Conservation (phyloP, 208 protist genomes). For the Tetramitus jugosus region DNA sequence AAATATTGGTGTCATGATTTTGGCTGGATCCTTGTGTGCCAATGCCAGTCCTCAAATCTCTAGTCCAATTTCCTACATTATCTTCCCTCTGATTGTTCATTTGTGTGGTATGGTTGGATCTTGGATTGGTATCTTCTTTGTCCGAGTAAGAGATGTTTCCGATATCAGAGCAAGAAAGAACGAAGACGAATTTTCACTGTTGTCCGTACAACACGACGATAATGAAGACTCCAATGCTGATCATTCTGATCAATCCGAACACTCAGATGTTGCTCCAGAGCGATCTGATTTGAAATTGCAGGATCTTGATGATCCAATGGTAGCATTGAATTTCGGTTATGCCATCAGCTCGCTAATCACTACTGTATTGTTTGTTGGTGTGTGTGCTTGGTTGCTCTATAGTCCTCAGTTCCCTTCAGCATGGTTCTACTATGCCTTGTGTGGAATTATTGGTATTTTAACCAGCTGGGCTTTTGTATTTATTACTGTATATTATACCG, state of each 20-base stretch:
- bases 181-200: neutral
- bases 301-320: constrained; percentile 16
- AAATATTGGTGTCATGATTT: constrained; percentile 35
- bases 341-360: constrained; percentile 25
- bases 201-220: neutral
- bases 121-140: constrained; percentile 47
- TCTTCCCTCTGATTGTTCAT: constrained; percentile 61
- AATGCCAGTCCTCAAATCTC: constrained; percentile 20
- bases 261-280: neutral
- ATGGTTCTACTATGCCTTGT: constrained; percentile 40
- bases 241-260: neutral
- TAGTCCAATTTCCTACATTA: constrained; percentile 30
- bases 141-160: constrained; percentile 26
- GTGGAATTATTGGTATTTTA: constrained; percentile 43
- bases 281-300: neutral
- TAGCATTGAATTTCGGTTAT: constrained; percentile 23
- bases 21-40: neutral
- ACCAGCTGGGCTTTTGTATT: constrained; percentile 41
- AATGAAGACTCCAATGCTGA: neutral
- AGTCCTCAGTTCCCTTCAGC: constrained; percentile 21
- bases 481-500: constrained; percentile 51
- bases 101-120: constrained; percentile 52
- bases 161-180: neutral
- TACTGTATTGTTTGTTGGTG: constrained; percentile 26
- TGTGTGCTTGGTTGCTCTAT: constrained; percentile 26